A percentile compares a stretch with the other conserved stretches of the same genome.
Evolutionary conservation across 129 eudicot species (phyloP).

Genomic region (Deinandra increscens): DNA sequence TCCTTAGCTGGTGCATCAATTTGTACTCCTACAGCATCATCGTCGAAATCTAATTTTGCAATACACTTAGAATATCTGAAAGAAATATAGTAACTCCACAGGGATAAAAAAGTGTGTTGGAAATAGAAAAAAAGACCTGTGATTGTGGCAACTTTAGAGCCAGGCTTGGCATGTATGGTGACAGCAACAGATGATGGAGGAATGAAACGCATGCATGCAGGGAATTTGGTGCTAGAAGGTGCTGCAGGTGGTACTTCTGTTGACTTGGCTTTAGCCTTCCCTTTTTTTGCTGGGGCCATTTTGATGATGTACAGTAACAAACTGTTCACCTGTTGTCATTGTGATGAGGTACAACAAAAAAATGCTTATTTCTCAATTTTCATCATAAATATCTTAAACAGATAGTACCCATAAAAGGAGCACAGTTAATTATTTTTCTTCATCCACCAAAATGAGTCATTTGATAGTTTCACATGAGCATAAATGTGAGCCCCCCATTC

Average conservation of each 20-base stretch:
- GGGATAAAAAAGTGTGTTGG: neutral
- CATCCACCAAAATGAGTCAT: neutral
- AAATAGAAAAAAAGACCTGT: conserved; percentile 47
- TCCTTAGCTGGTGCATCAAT: conserved; percentile 96
- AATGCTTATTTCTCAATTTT: too few relatives aligned
- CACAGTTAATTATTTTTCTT: neutral
- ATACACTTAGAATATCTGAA: neutral
- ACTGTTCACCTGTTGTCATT: too few relatives aligned
- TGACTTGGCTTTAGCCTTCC: conserved; percentile 54
- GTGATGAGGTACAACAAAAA: too few relatives aligned
- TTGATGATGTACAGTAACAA: too few relatives aligned
- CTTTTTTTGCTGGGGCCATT: conserved; percentile 69
- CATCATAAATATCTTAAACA: too few relatives aligned
- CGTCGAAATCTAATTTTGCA: conserved; percentile 51
- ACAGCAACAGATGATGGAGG: conserved; percentile 84
- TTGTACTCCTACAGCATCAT: conserved; percentile 88
- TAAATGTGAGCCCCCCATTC: neutral
- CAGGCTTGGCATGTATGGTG: conserved; percentile 95
- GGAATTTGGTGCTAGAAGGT: conserved; percentile 39
- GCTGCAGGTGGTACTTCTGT: conserved; percentile 38
- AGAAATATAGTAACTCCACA: conserved; percentile 1
- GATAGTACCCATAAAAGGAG: neutral
- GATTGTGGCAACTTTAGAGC: conserved; percentile 78
- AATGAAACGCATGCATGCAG: conserved; percentile 63
- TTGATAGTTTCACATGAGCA: neutral